A percentile compares a stretch with the other conserved stretches of the same genome.
These are phyloP conservation scores for Aspergillus cristatus DNA, from an alignment of 495 filamentous ascomycete genomes.

Conservation along the genomic window DNA sequence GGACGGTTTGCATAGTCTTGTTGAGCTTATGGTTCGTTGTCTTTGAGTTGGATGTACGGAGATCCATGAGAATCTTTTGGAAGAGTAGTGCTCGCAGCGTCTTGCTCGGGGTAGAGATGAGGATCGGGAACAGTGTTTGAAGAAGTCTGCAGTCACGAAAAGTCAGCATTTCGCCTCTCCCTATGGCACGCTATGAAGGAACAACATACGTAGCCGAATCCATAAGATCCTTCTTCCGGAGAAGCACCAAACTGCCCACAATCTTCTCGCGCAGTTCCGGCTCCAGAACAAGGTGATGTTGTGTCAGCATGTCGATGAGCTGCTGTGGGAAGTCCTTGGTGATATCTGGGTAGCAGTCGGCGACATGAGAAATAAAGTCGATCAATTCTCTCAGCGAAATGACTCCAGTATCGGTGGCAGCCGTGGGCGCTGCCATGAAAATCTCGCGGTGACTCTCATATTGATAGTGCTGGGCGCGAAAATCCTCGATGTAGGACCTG, in stretches of 20 bases:
- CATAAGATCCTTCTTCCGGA: conserved; percentile 85
- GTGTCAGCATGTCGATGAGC: conserved; percentile 65
- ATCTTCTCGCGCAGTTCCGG: conserved; percentile 85
- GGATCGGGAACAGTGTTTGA: conserved; percentile 85
- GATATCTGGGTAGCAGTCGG: conserved; percentile 81
- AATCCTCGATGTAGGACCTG: conserved; percentile 79
- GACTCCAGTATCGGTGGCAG: conserved; percentile 63
- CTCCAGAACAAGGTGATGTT: conserved; percentile 73
- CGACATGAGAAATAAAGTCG: conserved; percentile 85
- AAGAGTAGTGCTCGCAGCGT: conserved; percentile 74
- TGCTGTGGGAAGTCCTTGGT: conserved; percentile 71
- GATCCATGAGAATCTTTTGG: conserved; percentile 83
- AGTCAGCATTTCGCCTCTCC: conserved; percentile 5
- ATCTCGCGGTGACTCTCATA: conserved; percentile 88
- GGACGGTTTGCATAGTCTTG: conserved; percentile 79
- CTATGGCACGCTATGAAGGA: too few species aligned
- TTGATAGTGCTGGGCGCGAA: conserved; percentile 78
- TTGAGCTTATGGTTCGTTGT: conserved; percentile 86
- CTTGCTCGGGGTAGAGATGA: conserved; percentile 80
- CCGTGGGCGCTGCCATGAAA: conserved; percentile 71
- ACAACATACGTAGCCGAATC: conserved; percentile 60
- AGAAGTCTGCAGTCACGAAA: conserved; percentile 43
- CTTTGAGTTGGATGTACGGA: conserved; percentile 77
- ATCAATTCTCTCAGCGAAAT: conserved; percentile 76
- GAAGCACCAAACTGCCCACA: conserved; percentile 77